Percentiles rank a stretch among this genome's conserved stretches.
Conservation (phyloP, 441 rosid genomes). For the Euphorbia corollata region DNA sequence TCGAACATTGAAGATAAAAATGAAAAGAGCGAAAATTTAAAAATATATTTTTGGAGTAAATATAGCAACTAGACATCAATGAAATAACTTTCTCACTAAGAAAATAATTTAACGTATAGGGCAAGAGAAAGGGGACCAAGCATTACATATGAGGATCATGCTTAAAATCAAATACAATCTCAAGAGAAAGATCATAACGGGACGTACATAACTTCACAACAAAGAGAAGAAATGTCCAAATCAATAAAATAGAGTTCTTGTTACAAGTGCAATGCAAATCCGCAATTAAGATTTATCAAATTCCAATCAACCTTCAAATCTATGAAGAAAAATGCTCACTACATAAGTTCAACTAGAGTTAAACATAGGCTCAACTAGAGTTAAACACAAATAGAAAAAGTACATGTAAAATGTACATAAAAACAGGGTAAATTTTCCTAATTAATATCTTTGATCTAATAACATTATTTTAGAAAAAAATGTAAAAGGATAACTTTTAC, state of each 20-base stretch:
- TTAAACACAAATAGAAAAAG: neutral
- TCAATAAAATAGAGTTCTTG: neutral
- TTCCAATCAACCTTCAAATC: neutral
- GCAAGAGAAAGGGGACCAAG: neutral
- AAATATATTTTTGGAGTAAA: neutral
- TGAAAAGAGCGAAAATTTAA: neutral
- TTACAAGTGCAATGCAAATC: neutral
- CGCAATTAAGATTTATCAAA: neutral
- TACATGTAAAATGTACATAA: neutral
- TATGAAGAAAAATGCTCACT: neutral
- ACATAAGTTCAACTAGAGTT: too few species aligned
- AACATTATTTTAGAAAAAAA: neutral
- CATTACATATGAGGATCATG: neutral
- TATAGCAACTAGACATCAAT: neutral
- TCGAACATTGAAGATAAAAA: neutral
- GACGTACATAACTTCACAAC: neutral
- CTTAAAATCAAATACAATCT: conserved; percentile 1
- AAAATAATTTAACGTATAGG: neutral
- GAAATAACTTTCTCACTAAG: neutral
- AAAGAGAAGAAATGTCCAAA: neutral
- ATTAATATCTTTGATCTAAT: neutral
- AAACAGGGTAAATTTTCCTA: neutral
- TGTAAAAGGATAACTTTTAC: neutral
- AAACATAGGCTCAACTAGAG: neutral
- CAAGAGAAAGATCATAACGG: neutral